Evolutionary conservation across 352 stramenopile species (phyloP).

Genomic region (Globisporangium spiculum): DNA sequence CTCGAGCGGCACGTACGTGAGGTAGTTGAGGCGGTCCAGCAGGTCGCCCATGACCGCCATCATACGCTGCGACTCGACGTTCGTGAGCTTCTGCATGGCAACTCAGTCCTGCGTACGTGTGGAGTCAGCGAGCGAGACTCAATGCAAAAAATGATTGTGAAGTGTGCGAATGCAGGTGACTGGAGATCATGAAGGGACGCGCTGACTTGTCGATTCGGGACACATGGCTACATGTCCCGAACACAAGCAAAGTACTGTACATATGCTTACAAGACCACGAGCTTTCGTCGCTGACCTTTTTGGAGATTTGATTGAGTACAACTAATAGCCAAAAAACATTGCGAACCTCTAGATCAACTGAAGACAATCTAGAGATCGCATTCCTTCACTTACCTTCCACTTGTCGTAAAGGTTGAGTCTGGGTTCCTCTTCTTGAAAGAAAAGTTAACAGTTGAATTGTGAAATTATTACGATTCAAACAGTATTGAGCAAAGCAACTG

Average conservation of each 20-base stretch:
- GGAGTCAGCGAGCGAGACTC: background rate
- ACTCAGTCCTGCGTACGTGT: background rate
- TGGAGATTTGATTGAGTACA: background rate
- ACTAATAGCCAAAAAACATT: no score
- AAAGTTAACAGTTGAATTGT: background rate
- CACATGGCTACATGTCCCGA: background rate
- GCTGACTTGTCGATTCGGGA: background rate
- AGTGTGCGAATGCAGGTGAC: background rate
- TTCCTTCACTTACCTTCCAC: no score
- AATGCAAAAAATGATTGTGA: background rate
- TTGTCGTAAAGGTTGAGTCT: no score
- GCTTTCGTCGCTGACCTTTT: background rate
- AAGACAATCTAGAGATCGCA: no score
- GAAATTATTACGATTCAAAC: background rate
- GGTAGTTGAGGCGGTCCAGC: slow-evolving; percentile 81
- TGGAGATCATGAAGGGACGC: background rate
- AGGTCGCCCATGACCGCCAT: slow-evolving; percentile 86
- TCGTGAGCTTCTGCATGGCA: slow-evolving; percentile 84
- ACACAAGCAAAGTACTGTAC: background rate
- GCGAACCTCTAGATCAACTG: no score
- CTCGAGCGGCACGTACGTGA: slow-evolving; percentile 79
- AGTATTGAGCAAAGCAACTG: background rate
- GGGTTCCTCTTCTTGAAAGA: background rate
- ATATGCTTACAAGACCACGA: background rate
- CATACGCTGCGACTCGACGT: slow-evolving; percentile 87